These are phyloP conservation scores for Rhizophora apiculata DNA, from an alignment of 345 rosid species.

Conservation along the genomic window DNA sequence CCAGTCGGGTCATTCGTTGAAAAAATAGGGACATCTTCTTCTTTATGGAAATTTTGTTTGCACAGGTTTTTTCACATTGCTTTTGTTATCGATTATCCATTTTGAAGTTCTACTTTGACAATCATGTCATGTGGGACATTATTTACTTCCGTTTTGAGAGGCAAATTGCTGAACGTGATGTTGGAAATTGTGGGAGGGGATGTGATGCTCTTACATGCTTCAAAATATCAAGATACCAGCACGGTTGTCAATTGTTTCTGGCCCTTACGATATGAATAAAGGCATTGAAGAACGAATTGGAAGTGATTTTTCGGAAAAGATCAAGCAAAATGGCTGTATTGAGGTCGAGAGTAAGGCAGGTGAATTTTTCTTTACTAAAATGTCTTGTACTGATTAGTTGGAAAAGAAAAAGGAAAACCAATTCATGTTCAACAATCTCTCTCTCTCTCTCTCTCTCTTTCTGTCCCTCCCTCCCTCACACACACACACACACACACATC, in stretches of 20 bases:
- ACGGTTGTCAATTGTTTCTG: constrained; percentile 30
- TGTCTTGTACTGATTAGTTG: no score
- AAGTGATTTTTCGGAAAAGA: constrained; percentile 20
- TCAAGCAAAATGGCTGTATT: constrained; percentile 24
- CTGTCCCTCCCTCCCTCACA: background rate
- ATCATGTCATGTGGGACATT: background rate
- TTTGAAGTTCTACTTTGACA: background rate
- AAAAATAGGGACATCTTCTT: no score
- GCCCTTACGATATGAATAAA: constrained; percentile 23
- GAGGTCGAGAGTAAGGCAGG: constrained; percentile 22
- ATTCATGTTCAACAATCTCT: background rate
- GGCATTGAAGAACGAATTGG: constrained; percentile 24
- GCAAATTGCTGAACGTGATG: background rate
- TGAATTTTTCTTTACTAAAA: background rate
- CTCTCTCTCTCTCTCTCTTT: background rate
- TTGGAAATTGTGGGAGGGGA: constrained; percentile 8
- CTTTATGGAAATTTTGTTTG: no score
- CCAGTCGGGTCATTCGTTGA: no score
- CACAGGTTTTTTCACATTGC: background rate
- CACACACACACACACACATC: no score
- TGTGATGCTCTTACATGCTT: constrained; percentile 30
- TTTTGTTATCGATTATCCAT: background rate
- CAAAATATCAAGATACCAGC: constrained; percentile 24
- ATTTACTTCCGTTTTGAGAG: background rate
- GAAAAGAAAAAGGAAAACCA: background rate